phyloP scores from a whole-genome alignment of 202 grass and related monocot genomes.

The Panicum virgatum region DNA sequence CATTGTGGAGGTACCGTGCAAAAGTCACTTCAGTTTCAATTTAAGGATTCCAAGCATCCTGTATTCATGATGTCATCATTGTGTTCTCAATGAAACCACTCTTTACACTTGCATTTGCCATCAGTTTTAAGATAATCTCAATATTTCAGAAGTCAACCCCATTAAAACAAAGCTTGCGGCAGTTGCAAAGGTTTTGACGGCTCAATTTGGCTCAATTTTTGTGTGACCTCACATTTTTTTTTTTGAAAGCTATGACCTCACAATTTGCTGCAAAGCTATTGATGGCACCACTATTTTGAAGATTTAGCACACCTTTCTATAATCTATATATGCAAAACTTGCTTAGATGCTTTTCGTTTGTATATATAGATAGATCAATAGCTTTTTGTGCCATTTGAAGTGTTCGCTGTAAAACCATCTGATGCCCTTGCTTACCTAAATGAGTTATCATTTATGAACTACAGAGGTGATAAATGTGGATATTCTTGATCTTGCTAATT shows the following conservation, averaged over 20 bases:
- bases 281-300: not conserved
- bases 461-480: not conserved
- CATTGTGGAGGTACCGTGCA: no score
- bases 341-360: not conserved
- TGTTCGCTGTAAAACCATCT: not conserved
- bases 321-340: not conserved
- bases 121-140: not conserved
- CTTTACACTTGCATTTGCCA: not conserved
- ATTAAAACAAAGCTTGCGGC: not conserved
- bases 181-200: not conserved
- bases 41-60: not conserved
- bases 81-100: not conserved
- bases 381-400: not conserved
- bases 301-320: not conserved
- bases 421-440: not conserved
- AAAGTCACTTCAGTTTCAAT: not conserved
- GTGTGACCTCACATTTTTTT: no score
- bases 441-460: not conserved
- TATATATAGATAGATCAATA: not conserved
- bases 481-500: not conserved
- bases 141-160: not conserved
- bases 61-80: not conserved
- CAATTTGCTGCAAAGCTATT: not conserved
- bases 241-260: not conserved
- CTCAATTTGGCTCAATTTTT: no score